Evolutionary conservation across 257 asterid species (phyloP), one percentile per base, ranked within the genome.

Genomic region (Nicotiana otophora): DNA sequence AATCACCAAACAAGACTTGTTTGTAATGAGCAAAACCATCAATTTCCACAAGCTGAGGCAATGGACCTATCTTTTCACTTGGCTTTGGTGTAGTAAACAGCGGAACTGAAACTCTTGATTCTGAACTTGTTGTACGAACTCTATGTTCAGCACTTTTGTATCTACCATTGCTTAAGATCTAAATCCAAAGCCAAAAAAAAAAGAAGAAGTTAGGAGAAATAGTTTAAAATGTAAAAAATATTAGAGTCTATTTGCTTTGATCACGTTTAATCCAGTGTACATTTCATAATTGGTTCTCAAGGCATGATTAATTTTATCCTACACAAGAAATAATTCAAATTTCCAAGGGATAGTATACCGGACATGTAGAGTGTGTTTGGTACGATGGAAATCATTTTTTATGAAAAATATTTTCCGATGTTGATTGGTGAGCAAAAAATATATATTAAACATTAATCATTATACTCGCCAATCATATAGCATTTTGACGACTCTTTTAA

Each of bases 101-200:
- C 66, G 90, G 90, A 4, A 87, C 12, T 33, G 90, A 87, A 14
- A 87, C 90, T 72, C 90, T 85, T n/a, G 88, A 83, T 79, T 81
- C 77, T 62, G 58, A 78, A 48, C 76, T 84, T 74, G 90, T 85
- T 28, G 88, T 87, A 39, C 90, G 80, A 10, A 87, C 90, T 82
- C 90, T 85, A 17, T 85, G 87, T 33, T 87, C 88, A 8, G 90
- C 88, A 55, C 90, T 85, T 80, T 75, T 87, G 72, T 87, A 87
- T 81, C 83, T 85, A 15, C 90, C 90, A 48, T 87, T 87, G 81
- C 90, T 87, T 30, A 87, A 20, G 16, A 85, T 87, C 90, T 87
- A 80, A 36, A 55, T 36, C 31, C 20, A 10, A n/a, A 67, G 1
- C 31, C 17, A 7, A 31, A 34, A 2, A 14, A 11, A 0, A 57